Evolutionary conservation across 441 rosid species (phyloP), one percentile per base, ranked within the genome.

Genomic region (Aleurites moluccanus): DNA sequence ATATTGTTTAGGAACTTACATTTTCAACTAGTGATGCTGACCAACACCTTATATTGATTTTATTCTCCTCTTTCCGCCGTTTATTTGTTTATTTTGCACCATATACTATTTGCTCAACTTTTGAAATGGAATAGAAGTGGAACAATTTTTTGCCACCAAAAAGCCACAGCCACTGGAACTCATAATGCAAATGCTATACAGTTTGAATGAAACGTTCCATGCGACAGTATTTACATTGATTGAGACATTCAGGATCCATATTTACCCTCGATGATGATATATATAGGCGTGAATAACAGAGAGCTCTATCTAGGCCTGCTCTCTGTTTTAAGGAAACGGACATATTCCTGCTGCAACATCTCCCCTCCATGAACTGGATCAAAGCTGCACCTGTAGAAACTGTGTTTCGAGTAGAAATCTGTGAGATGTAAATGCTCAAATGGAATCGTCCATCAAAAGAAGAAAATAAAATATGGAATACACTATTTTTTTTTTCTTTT

Each of bases 321-420:
- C 63, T 82, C 87, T 3, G 89, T 83, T 78, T 84, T 85, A 79
- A 95, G 82, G 79, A 88, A 88, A 35, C 87, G 87, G 68, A 82
- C 85, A 73, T 91, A 88, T 80, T 94, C 98, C 81, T 72, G 91
- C 90, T 90, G 97, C 78, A 78, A 56, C 98, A 94, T 90, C 82
- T 84, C 88, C 77, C 99, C 97, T 69, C 98, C 98, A 40, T 89
- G 80, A 70, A 84, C 82, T 7, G 94, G 94, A 83, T 94, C 96
- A 63, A 94, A 94, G 72, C 82, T 85, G 86, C 96, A 91, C 83
- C 94, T 87, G 80, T 90, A 90, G 81, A 94, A 91, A 80, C 98
- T 94, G 96, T 21, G 62, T 14, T 47, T 38, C 40, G 67, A 33
- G 23, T 30, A 72, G 62, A 60, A 28, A 55, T 59, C 44, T 9